Base-by-base conservation (phyloP, 192 early-diverging fungal species). In the Podila epicladia region DNA sequence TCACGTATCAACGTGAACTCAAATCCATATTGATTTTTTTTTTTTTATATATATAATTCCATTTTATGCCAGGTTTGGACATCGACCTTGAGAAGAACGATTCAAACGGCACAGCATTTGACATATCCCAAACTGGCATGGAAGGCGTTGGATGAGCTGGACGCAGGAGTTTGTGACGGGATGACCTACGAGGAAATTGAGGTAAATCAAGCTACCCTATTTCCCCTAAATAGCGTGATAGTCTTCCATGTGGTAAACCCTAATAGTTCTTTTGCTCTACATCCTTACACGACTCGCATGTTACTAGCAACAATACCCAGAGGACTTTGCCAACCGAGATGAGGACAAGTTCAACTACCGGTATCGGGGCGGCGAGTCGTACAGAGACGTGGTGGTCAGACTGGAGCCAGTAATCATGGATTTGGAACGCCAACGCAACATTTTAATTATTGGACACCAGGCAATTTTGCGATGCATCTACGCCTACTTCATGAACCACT, bases 341-440 rank as follows among this genome's bases (percentile, higher is more conserved):
- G 91, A 93, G 50, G 97, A 99, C 88, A 99, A 99, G 82, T 99
- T 94, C 83, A 94, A 92, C 66, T 97, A 95, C 73, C 85, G 95
- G 65, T 96, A 94, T 67, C 87, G 91, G 53, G 93, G 93, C 57
- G 93, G 93, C 49, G 94, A 93, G 87, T 95, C 93, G 19, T 99
- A 99, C 82, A 89, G 95, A 9, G 97, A 99, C 84, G 92, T 99
- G 17, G 98, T 99, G 9, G 85, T 96, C 70, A 89, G 97, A 50
- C 82, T 99, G 45, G 98, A 99, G 84, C 98, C 98, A 3, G 95
- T 99, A 61, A 99, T 98, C 65, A 95, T 99, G 96, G 98, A 99
- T 78, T 87, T 99, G 50, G 98, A 98, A 75, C 91, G 98, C 32
- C 97, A 99, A 82, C 93, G 96, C 74, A 94, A 95, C 71, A 97